Evolutionary conservation across 2,329 filamentous ascomycete genomes (phyloP), one percentile per base, ranked within the genome.

Genomic region (Phialophora chinensis): DNA sequence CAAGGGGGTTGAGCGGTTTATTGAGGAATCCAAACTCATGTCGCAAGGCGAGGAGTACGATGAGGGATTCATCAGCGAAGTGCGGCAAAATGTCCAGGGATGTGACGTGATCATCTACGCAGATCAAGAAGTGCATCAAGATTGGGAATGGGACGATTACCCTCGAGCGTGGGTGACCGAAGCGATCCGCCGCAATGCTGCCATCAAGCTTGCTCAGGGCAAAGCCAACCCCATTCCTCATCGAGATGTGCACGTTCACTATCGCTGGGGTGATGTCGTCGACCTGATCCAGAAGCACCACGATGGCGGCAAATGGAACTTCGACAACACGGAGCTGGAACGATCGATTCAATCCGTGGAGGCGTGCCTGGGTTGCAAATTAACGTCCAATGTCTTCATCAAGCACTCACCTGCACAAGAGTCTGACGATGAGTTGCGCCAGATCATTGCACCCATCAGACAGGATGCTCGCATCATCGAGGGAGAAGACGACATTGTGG

Each of bases 401-500:
- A 56, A 56, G 53, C 53, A 23, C 53, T 56, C 53, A 20, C 27
- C 53, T 12, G 53, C 27, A 8, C 53, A 56, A 10, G 53, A 56
- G 29, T 56, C 53, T 56, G 53, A 56, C 17, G 53, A 56, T 14
- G 29, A 56, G 53, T 12, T 56, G 8, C 27, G 33, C 23, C 23
- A 56, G 29, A 56, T 56, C 53, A 56, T 56, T 4, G 53, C 53
- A 35, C 53, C 53, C 53, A 56, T 56, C 29, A 23, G 53, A 31
- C 53, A 20, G 29, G 53, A 56, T 29, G 27, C 53, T 5, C 25
- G 27, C 11, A 29, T 56, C 53, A 56, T 56, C 29, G 53, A 56
- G 53, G 53, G 53, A 20, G 62, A 56, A 56, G 53, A 56, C 53
- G 53, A 56, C 53, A 56, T 56, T 56, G 53, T 56, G 27, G 53